Evolutionary conservation across 2,329 filamentous ascomycete genomes (phyloP), one percentile per base, ranked within the genome.

Genomic region (Fusarium sterilihyphosum): DNA sequence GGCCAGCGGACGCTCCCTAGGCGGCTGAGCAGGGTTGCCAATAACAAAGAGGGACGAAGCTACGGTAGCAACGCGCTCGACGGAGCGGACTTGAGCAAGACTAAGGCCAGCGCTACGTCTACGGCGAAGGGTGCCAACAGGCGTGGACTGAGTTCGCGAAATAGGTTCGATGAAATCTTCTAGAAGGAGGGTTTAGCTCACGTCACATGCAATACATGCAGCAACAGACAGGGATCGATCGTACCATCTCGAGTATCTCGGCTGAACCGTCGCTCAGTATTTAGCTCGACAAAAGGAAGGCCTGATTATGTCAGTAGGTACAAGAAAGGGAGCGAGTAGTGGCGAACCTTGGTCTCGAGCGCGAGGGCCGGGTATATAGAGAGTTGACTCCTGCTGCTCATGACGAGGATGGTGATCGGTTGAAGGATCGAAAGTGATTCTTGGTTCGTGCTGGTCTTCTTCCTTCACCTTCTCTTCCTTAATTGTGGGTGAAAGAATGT

Each of bases 1-100:
- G 2, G 68, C 24, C 4, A 70, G 62, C 2, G 69, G 61, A 17
- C 71, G 75, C 49, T 76, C 73, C 43, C 53, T 67, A 14, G 69
- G 71, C 5, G 67, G 40, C 9, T 79, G 76, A 24, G 59, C 35
- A 18, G 63, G 61, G 29, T 65, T 70, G 44, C 82, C 81, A 20
- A 85, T 76, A 14, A 85, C 82, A 63, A 85, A 85, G 44, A 84
- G 79, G 13, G 83, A 85, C 3, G 83, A 82, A 9, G 81, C 81
- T 12, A 81, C 80, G 1, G 67, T 75, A 14, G 77, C 76, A 20
- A 79, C 80, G 29, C 80, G 78, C 26, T 85, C 83, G 41, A 85
- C 74, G 6, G 84, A 84, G 5, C 77, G 79, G 13, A 81, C 78
- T 40, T 80, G 78, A 16, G 77, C 71, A 9, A 84, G 47, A 40